Conservation (phyloP, 176 grass and related monocot genomes). For the Ananas comosus region DNA sequence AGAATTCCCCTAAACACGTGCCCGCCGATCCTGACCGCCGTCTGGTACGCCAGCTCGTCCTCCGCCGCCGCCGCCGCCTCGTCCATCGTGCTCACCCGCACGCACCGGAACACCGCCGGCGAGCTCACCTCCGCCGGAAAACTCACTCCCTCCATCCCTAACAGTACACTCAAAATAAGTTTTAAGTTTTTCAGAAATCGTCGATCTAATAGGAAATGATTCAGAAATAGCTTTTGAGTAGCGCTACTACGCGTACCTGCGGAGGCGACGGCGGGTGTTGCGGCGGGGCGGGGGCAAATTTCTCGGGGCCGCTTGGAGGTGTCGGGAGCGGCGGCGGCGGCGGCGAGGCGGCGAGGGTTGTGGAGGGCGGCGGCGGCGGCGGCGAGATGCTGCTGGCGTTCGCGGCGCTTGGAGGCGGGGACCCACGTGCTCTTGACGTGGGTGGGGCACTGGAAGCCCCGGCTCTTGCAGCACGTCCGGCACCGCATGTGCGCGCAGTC, state of each 20-base stretch:
- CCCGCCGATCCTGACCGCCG: conserved; percentile 36
- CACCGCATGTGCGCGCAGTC: conserved; percentile 37
- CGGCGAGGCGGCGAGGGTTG: not conserved
- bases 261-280: too few relatives aligned
- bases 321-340: not conserved
- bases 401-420: conserved; percentile 38
- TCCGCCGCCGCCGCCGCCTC: conserved; percentile 12
- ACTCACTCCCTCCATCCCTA: conserved; percentile 11
- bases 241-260: too few relatives aligned
- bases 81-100: conserved; percentile 34
- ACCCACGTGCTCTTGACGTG: conserved; percentile 55
- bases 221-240: too few relatives aligned
- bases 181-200: too few relatives aligned
- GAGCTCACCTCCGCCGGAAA: conserved; percentile 40
- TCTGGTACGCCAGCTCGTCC: conserved; percentile 38
- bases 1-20: conserved; percentile 47
- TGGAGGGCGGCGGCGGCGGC: not conserved
- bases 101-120: conserved; percentile 37
- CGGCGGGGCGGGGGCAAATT: not conserved
- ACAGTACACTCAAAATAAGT: too few relatives aligned
- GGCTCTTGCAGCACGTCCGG: conserved; percentile 54
- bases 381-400: conserved; percentile 33
- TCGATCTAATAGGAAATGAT: too few relatives aligned
- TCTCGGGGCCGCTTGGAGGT: not conserved
- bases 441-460: conserved; percentile 38